phyloP scores from a whole-genome alignment of 2,329 filamentous ascomycete genomes.

The Parastagonospora avenae region DNA sequence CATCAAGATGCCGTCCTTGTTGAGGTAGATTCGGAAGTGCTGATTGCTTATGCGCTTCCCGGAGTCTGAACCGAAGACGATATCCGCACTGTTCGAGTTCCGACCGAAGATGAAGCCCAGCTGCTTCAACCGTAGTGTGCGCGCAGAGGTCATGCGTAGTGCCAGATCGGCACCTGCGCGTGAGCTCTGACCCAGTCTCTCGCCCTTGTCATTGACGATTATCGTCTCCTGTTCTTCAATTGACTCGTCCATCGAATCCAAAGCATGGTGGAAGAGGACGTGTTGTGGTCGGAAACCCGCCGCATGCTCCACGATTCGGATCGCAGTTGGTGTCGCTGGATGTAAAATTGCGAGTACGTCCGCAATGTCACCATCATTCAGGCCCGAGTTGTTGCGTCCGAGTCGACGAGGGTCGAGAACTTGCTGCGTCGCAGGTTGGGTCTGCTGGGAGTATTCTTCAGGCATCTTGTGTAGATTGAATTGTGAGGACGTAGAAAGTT shows the following conservation, averaged over 20 bases:
- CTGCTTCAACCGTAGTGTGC: constrained; percentile 64
- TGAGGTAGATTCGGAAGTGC: constrained; percentile 95
- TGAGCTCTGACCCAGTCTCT: constrained; percentile 21
- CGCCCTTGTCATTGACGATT: constrained; percentile 51
- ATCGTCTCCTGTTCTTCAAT: constrained; percentile 53
- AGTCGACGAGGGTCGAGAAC: constrained; percentile 79
- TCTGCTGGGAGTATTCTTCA: constrained; percentile 46
- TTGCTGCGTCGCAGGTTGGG: constrained; percentile 74
- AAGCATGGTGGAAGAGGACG: constrained; percentile 58
- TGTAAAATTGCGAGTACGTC: constrained; percentile 91
- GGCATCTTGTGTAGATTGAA: constrained; percentile 16
- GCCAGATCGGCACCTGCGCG: constrained; percentile 66
- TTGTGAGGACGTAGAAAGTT: not conserved
- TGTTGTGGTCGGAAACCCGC: constrained; percentile 60
- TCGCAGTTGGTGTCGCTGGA: constrained; percentile 74
- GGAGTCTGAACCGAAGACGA: constrained; percentile 67
- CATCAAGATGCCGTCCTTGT: constrained; percentile 85
- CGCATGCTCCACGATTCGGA: constrained; percentile 68
- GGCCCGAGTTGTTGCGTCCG: constrained; percentile 80
- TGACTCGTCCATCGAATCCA: constrained; percentile 45
- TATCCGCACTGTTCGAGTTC: constrained; percentile 72
- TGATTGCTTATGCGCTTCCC: constrained; percentile 82
- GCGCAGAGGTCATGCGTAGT: constrained; percentile 73
- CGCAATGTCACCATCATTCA: constrained; percentile 79
- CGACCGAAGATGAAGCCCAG: constrained; percentile 88